Evolutionary conservation across 1,284 basidiomycete genomes (phyloP).

Genomic region (Pyrrhoderma noxium): DNA sequence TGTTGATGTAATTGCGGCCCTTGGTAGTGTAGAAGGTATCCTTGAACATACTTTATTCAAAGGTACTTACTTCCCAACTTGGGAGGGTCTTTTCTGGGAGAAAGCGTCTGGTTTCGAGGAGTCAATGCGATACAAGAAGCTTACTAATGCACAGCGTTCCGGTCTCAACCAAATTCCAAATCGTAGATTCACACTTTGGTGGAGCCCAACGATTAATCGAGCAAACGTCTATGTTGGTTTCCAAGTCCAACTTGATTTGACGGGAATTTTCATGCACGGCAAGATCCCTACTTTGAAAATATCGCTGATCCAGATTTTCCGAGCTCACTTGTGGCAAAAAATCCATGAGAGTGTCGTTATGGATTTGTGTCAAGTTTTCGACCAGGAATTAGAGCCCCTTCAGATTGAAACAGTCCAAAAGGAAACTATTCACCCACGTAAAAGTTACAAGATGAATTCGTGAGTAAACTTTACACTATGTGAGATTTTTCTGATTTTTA

Average conservation of each 20-base stretch:
- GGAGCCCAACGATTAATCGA: constrained; percentile 97
- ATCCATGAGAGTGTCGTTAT: constrained; percentile 91
- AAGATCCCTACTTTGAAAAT: constrained; percentile 98
- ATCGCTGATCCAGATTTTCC: constrained; percentile 99
- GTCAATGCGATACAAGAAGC: constrained; percentile 95
- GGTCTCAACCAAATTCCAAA: constrained; percentile 99
- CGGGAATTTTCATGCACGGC: constrained; percentile 94
- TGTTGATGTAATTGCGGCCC: constrained; percentile 97
- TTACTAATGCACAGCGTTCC: constrained; percentile 93
- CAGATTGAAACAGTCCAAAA: constrained; percentile 99
- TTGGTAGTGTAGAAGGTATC: constrained; percentile 97
- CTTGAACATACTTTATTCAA: constrained; percentile 98
- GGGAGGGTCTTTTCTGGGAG: constrained; percentile 96
- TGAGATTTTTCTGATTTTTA: background rate
- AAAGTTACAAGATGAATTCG: constrained; percentile 99
- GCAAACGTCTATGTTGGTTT: constrained; percentile 99
- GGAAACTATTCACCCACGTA: constrained; percentile 98
- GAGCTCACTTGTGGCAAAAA: constrained; percentile 99
- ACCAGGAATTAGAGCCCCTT: constrained; percentile 96
- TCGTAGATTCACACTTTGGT: constrained; percentile 99
- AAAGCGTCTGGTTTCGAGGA: constrained; percentile 93
- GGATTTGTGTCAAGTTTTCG: constrained; percentile 99
- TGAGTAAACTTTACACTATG: constrained; percentile 27
- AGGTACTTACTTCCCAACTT: constrained; percentile 91
- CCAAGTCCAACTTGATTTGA: constrained; percentile 97